Base-by-base conservation (phyloP, 1,139 yeast species). In the Suzukiozyma palmioleophila region DNA sequence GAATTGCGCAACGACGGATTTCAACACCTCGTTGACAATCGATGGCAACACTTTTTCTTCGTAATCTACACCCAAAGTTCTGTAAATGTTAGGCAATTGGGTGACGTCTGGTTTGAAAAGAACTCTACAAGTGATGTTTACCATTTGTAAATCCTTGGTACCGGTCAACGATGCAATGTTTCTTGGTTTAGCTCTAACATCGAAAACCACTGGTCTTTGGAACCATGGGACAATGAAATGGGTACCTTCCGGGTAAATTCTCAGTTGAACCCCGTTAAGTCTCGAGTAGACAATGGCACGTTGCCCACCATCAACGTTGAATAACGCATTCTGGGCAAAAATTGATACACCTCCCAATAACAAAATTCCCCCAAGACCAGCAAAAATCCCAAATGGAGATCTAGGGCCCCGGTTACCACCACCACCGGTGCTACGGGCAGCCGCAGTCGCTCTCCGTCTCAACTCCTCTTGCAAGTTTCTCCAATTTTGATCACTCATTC, bases 261-360 rank as follows among this genome's bases (percentile, higher is more conserved):
- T 75, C n/a, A 90, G 81, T 57, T 82, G 87, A 39, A 92, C 82
- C 60, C 99, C 99, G 38, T 80, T 77, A 34, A 89, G 43, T 59
- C 99, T 81, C 27, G 95, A 88, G 64, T 92, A 92, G 32, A 92
- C 77, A 54, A 92, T 89, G 24, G 97, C 99, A 60, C 99, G 77
- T 65, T 92, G 97, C 64, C 99, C 99, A 78, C 99, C 99, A 61
- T 92, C 97, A 43, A 92, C 98, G 60, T 89, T 90, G 70, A 88
- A 90, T 41, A 90, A 74, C 2, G 96, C 81, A 45, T 85, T 77
- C 54, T 86, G 86, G 28, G 83, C 69, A 36, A 83, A 60, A 32
- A 84, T 43, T 1, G 84, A 76, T 35, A 80, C 85, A 39, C 86
- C 92, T 43, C 92, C 95, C 28, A 89, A 66, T 22, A 84, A 56